phyloP scores from a whole-genome alignment of 768 basidiomycete species.

The Russula compacta region DNA sequence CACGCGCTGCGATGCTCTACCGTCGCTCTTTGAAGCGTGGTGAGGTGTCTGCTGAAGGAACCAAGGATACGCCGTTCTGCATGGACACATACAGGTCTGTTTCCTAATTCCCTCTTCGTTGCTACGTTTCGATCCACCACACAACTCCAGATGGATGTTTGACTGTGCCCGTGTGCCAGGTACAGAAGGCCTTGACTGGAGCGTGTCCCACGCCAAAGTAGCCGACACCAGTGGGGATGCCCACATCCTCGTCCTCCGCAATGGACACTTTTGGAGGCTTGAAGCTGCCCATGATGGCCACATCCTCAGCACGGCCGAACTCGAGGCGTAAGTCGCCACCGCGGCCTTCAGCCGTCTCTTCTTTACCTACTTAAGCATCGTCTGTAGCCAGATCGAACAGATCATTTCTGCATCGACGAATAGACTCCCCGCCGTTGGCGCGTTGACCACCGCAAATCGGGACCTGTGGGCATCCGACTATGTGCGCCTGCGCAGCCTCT shows the following conservation, averaged over 20 bases:
- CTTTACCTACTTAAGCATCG: neutral
- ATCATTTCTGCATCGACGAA: slow-evolving; percentile 54
- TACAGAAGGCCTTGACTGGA: slow-evolving; percentile 66
- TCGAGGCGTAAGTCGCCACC: slow-evolving; percentile 43
- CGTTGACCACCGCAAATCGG: slow-evolving; percentile 69
- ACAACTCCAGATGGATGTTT: slow-evolving; percentile 73
- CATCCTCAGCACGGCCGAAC: slow-evolving; percentile 54
- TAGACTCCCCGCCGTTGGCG: slow-evolving; percentile 61
- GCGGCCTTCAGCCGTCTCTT: neutral
- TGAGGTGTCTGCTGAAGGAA: slow-evolving; percentile 50
- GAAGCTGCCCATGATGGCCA: slow-evolving; percentile 45
- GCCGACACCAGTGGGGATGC: slow-evolving; percentile 55
- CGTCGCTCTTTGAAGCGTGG: slow-evolving; percentile 61
- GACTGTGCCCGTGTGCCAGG: slow-evolving; percentile 81
- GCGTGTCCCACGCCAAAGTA: slow-evolving; percentile 51
- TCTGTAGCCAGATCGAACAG: slow-evolving; percentile 54
- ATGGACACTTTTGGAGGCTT: slow-evolving; percentile 78
- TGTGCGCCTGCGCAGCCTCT: slow-evolving; percentile 37
- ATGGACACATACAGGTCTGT: slow-evolving; percentile 80
- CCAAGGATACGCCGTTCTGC: slow-evolving; percentile 63
- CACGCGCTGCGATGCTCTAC: slow-evolving; percentile 66
- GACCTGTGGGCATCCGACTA: slow-evolving; percentile 67
- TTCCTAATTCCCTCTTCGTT: neutral
- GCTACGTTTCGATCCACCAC: neutral
- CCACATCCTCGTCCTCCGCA: slow-evolving; percentile 79